Base-by-base conservation (phyloP, 768 basidiomycete species). In the Mycena filopes region DNA sequence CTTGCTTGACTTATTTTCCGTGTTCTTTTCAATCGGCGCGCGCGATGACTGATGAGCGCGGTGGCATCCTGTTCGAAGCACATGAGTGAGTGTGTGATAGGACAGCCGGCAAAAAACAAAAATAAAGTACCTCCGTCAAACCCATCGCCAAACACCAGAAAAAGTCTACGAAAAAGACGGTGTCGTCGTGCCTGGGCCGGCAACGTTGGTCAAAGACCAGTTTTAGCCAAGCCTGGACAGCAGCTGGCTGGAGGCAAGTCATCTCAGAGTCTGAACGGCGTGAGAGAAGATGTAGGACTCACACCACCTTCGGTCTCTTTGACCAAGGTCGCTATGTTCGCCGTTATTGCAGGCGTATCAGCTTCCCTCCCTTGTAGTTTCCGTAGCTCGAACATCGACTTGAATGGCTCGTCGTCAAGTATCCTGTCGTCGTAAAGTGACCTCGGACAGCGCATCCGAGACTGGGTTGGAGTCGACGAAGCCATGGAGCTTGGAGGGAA, bases 301-400 rank as follows among this genome's bases (percentile, higher is more conserved):
- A 47, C 46, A 4, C 46, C 46, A 78, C 60, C 68, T 82, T 29
- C 64, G 69, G 63, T 55, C 61, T 33, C 65, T 74, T 9, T 42
- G 73, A 3, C 72, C 74, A 15, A 66, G 72, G 40, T 62, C 73
- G 49, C 72, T 28, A 48, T 64, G n/a, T 79, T 81, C 4, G 73
- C 82, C 20, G 82, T 82, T 10, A 45, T 45, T 4, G n/a, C n/a
- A n/a, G n/a, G n/a, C n/a, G n/a, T n/a, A n/a, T n/a, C n/a, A n/a
- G n/a, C n/a, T n/a, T n/a, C n/a, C n/a, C n/a, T n/a, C n/a, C n/a
- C n/a, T n/a, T n/a, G n/a, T n/a, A n/a, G n/a, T n/a, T n/a, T n/a
- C n/a, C n/a, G n/a, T n/a, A n/a, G n/a, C n/a, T n/a, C n/a, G n/a
- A n/a, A n/a, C n/a, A n/a, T n/a, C n/a, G n/a, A n/a, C n/a, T n/a